Conservation (phyloP, 345 rosid species). For the Hypericum androsaemum region DNA sequence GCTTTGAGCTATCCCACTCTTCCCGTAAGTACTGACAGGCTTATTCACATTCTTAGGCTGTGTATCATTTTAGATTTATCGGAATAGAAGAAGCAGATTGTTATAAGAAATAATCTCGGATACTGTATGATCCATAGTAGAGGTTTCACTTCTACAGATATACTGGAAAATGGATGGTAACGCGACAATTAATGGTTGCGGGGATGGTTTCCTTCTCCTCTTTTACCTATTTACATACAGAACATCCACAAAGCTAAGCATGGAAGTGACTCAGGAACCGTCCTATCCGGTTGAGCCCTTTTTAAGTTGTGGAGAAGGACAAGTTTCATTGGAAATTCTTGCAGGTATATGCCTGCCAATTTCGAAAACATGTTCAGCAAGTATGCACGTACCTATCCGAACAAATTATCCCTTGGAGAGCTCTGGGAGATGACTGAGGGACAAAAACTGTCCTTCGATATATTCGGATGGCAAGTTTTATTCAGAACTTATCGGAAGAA, state of each 20-base stretch:
- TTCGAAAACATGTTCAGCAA: conserved; percentile 72
- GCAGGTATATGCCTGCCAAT: conserved; percentile 44
- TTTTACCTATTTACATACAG: conserved; percentile 56
- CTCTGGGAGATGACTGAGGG: conserved; percentile 80
- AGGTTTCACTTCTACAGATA: too few species aligned
- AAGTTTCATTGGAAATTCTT: background rate
- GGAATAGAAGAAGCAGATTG: too few species aligned
- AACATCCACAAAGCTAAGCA: conserved; percentile 75
- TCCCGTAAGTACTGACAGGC: conserved; percentile 34
- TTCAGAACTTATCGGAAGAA: background rate
- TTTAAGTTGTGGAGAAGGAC: background rate
- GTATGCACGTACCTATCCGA: conserved; percentile 50
- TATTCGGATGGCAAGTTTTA: conserved; percentile 48
- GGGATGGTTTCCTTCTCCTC: conserved; percentile 80
- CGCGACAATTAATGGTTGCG: conserved; percentile 4
- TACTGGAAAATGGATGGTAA: too few species aligned
- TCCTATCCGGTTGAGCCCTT: background rate
- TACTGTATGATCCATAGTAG: too few species aligned
- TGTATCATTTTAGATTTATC: too few species aligned
- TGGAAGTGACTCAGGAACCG: conserved; percentile 52
- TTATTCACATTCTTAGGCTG: too few species aligned
- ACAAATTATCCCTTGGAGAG: conserved; percentile 50
- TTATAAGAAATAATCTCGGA: too few species aligned
- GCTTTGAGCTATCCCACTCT: conserved; percentile 53
- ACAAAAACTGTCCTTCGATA: conserved; percentile 40